Percentiles rank a stretch among this genome's conserved stretches.
Conservation (phyloP, 495 filamentous ascomycete genomes). For the Lasiosphaeris hirsuta region DNA sequence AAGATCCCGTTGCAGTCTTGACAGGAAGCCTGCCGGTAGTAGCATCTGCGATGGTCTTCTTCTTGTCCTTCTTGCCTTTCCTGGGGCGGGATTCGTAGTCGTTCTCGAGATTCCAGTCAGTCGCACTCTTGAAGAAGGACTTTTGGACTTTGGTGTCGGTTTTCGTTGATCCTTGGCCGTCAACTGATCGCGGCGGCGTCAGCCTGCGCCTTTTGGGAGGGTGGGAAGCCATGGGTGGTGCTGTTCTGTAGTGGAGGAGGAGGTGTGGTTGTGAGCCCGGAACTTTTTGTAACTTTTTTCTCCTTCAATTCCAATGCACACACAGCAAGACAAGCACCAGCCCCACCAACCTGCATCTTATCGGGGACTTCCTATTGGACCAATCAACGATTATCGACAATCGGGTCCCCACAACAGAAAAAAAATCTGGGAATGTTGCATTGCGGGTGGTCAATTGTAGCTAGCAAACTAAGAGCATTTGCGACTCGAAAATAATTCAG, state of each 20-base stretch:
- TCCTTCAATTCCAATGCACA: no score
- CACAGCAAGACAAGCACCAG: no score
- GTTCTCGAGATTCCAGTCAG: conserved; percentile 83
- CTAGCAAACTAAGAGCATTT: no score
- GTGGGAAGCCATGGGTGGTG: conserved; percentile 35
- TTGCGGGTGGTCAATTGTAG: no score
- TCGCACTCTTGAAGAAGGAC: conserved; percentile 44
- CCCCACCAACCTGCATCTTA: no score
- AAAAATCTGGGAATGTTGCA: no score
- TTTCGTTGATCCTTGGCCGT: conserved; percentile 22
- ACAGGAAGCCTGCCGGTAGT: conserved; percentile 64
- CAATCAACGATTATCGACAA: no score
- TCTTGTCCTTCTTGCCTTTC: conserved; percentile 70
- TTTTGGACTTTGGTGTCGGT: conserved; percentile 37
- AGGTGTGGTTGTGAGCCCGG: neutral
- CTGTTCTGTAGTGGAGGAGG: neutral
- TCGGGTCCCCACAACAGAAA: no score
- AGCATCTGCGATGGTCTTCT: conserved; percentile 33
- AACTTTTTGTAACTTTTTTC: no score
- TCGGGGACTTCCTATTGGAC: no score
- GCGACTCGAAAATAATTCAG: no score
- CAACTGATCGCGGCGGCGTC: conserved; percentile 36
- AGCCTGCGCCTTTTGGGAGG: conserved; percentile 45
- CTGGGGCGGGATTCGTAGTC: conserved; percentile 79
- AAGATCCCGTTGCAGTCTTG: conserved; percentile 71